phyloP scores from a whole-genome alignment of 768 basidiomycete species.

The Tulasnella sp. region DNA sequence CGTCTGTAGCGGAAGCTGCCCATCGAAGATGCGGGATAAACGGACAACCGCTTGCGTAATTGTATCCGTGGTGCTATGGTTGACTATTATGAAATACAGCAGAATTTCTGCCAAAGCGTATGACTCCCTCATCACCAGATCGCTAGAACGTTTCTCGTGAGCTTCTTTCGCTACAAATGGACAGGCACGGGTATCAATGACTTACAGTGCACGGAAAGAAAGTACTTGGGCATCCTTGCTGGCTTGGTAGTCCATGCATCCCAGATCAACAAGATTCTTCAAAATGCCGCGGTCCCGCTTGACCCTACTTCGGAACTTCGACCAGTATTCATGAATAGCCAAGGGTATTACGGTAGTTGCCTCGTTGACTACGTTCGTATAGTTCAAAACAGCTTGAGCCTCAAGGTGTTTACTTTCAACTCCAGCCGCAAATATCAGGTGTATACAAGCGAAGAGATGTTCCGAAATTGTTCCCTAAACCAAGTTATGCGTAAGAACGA shows the following conservation, averaged over 20 bases:
- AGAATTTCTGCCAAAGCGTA: neutral
- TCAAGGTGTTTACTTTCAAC: neutral
- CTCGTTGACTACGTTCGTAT: neutral
- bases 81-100: neutral
- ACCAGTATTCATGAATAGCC: neutral
- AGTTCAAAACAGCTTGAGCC: neutral
- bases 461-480: no score
- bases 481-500: no score
- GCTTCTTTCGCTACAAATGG: no score
- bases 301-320: neutral
- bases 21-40: neutral
- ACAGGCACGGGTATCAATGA: neutral
- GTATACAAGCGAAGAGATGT: neutral
- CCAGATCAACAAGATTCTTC: neutral
- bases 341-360: neutral
- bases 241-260: neutral
- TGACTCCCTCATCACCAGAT: neutral
- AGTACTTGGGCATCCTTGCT: neutral
- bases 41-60: neutral
- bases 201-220: neutral
- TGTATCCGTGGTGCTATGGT: neutral
- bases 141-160: neutral
- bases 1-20: neutral
- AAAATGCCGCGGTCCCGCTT: neutral
- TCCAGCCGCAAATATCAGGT: neutral